Evolutionary conservation across 164 flowering plant species (phyloP).

Genomic region (Vitis vinifera): DNA sequence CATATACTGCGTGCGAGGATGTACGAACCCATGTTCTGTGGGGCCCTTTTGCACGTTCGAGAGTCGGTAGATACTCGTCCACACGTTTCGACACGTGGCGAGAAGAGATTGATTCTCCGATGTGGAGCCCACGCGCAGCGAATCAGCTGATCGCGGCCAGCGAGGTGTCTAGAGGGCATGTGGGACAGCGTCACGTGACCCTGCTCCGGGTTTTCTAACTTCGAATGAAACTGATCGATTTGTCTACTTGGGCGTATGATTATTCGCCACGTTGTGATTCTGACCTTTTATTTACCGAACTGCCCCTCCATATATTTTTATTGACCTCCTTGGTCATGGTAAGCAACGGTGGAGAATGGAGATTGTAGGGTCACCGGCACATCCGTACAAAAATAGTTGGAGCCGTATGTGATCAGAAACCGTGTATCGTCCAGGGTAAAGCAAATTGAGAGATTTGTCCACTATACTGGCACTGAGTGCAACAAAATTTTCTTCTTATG

Average conservation of each 20-base stretch:
- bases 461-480: too few species aligned
- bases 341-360: conserved; percentile 1
- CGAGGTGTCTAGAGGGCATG: not conserved
- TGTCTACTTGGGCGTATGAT: not conserved
- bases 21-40: conserved; percentile 21
- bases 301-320: not conserved
- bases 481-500: too few species aligned
- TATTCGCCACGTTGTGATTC: conserved; percentile 9
- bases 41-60: conserved; percentile 19
- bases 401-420: conserved; percentile 8
- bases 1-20: conserved; percentile 18
- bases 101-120: conserved; percentile 3
- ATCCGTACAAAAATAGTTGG: not conserved
- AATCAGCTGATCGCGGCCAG: conserved; percentile 18
- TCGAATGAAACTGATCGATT: not conserved
- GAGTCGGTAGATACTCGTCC: not conserved
- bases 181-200: conserved; percentile 20
- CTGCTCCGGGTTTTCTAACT: not conserved
- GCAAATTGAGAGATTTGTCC: not conserved
- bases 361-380: not conserved
- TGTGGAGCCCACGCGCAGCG: conserved; percentile 23
- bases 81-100: conserved; percentile 20
- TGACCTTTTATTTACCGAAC: conserved; percentile 1
- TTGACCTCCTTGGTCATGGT: not conserved
- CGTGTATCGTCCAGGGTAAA: not conserved